phyloP scores from a whole-genome alignment of 345 rosid species.

The Turnera subulata region DNA sequence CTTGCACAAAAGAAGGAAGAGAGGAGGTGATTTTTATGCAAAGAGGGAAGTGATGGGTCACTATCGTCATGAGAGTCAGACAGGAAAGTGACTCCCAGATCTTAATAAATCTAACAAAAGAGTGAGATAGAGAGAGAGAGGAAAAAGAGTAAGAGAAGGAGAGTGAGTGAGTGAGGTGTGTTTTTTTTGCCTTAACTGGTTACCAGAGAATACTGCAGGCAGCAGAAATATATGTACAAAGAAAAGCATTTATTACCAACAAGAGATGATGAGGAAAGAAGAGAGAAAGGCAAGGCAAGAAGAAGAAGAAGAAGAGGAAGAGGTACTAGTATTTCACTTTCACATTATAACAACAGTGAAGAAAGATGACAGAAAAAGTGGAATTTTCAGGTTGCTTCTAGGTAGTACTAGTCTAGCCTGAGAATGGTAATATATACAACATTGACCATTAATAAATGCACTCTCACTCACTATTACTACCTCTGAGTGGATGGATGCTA shows the following conservation, averaged over 20 bases:
- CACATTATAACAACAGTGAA: too few species aligned
- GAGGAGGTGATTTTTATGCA: background rate
- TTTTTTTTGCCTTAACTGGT: background rate
- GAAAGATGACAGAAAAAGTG: too few species aligned
- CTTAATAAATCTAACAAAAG: constrained; percentile 3
- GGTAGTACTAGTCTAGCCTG: too few species aligned
- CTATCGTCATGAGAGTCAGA: constrained; percentile 5
- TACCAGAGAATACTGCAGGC: background rate
- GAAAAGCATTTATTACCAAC: background rate
- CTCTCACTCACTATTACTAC: too few species aligned
- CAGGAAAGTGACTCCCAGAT: constrained; percentile 7
- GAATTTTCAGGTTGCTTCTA: too few species aligned
- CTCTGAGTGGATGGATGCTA: too few species aligned
- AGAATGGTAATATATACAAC: too few species aligned
- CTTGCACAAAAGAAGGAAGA: background rate
- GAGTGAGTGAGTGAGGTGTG: background rate
- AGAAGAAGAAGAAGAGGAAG: background rate
- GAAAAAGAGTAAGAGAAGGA: background rate
- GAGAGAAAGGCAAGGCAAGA: background rate
- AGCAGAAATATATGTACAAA: too few species aligned
- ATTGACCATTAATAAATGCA: too few species aligned
- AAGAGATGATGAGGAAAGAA: background rate
- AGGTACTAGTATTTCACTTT: too few species aligned
- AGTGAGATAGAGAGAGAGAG: background rate
- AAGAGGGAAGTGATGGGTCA: background rate